Conservation (phyloP, 129 eudicot species). For the Glebionis coronaria region DNA sequence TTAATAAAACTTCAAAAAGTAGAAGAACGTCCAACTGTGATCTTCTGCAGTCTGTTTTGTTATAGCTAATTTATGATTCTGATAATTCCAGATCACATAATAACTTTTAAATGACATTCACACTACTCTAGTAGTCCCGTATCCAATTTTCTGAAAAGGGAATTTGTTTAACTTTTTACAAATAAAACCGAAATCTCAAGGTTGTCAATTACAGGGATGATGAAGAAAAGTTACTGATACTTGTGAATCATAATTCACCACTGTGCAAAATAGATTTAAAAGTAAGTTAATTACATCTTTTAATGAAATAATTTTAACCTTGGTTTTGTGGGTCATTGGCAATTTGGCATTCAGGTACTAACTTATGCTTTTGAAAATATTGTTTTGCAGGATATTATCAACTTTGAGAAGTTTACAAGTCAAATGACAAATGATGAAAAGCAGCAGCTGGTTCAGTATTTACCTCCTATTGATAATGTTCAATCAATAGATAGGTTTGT, state of each 20-base stretch:
- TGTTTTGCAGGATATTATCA: conserved; percentile 61
- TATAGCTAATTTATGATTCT: too few relatives aligned
- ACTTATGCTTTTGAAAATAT: conserved; percentile 8
- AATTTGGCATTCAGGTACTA: not conserved
- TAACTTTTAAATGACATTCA: not conserved
- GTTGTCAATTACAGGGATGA: not conserved
- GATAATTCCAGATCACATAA: too few relatives aligned
- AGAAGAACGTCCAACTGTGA: too few relatives aligned
- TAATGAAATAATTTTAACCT: not conserved
- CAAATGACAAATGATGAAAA: conserved; percentile 59
- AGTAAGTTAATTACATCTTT: conserved; percentile 1
- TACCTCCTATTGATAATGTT: conserved; percentile 47
- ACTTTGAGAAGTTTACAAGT: conserved; percentile 50
- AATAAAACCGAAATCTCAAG: not conserved
- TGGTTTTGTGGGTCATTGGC: not conserved
- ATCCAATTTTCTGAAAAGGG: not conserved
- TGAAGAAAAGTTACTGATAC: conserved; percentile 1
- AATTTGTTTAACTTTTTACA: not conserved
- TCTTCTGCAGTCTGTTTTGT: too few relatives aligned
- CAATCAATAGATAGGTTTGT: conserved; percentile 55
- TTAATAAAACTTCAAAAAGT: too few relatives aligned
- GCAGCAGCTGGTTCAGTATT: conserved; percentile 51
- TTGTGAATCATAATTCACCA: conserved; percentile 5
- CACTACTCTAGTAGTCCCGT: not conserved
- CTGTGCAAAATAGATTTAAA: conserved; percentile 8